These are phyloP conservation scores for Flueggea neowawraea DNA, from an alignment of 441 rosid species.

Conservation along the genomic window DNA sequence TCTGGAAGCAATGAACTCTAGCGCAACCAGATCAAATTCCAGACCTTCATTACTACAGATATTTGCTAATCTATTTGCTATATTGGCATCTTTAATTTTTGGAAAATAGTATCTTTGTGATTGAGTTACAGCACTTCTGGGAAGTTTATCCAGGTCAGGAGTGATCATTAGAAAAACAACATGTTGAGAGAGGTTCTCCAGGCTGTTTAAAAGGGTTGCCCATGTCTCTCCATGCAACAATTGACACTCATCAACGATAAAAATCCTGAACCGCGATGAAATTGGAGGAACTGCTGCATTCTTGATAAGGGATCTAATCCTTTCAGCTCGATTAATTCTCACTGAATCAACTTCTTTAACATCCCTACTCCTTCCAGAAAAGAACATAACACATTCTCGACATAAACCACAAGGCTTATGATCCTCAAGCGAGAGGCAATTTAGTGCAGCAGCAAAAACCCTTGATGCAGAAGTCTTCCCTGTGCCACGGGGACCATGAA, in stretches of 20 bases:
- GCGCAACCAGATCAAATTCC: constrained; percentile 64
- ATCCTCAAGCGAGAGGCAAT: constrained; percentile 68
- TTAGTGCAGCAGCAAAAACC: constrained; percentile 85
- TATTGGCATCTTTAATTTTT: constrained; percentile 58
- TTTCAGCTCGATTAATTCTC: constrained; percentile 52
- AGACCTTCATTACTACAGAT: constrained; percentile 76
- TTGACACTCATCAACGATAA: constrained; percentile 85
- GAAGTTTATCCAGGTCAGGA: constrained; percentile 73
- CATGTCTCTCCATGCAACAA: constrained; percentile 68
- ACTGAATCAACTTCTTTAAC: constrained; percentile 70
- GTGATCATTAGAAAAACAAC: constrained; percentile 69
- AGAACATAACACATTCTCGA: constrained; percentile 61
- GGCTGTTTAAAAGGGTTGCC: constrained; percentile 56
- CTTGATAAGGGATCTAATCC: constrained; percentile 58
- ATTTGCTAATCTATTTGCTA: constrained; percentile 51
- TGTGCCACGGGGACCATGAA: constrained; percentile 91
- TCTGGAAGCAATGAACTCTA: constrained; percentile 82
- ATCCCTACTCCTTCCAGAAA: constrained; percentile 65
- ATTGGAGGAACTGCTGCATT: constrained; percentile 56
- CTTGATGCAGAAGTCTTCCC: constrained; percentile 89
- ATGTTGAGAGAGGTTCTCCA: constrained; percentile 61
- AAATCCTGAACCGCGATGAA: constrained; percentile 71
- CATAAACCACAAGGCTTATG: constrained; percentile 83
- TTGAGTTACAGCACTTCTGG: constrained; percentile 64
- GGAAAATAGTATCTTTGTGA: constrained; percentile 80